Base-by-base conservation (phyloP, 2,329 filamentous ascomycete genomes). In the Alternaria hordeiaustralica region DNA sequence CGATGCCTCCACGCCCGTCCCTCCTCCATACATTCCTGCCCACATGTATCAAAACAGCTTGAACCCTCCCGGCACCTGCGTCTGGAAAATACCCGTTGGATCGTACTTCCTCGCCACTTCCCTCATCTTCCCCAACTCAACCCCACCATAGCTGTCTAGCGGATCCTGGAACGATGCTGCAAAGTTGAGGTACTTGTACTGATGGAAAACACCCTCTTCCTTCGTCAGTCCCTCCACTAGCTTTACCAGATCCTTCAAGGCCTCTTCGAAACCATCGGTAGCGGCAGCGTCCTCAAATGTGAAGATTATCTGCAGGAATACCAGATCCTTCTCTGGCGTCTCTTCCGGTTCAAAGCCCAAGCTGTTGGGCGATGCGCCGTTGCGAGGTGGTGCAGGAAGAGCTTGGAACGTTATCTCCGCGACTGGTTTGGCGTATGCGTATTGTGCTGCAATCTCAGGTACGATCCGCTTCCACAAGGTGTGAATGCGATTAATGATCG, bases 131-230 rank as follows among this genome's bases (percentile, higher is more conserved):
- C 23, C 30, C 8, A 68, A 25, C 10, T 63, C 59, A 12, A 61
- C 60, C 6, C 46, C 25, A 5, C 74, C 74, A 65, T 75, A 74
- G 33, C 62, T 64, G 12, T 11, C 55, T 8, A 72, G 41, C 6
- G 78, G 78, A 50, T 79, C 72, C 63, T 82, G 80, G 63, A 73
- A 80, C 12, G 59, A 57, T 3, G 71, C 76, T 9, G 79, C 79
- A 60, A 80, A 81, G 61, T 79, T 81, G 30, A 77, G 55, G 51
- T 79, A 77, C 49, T 65, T 65, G 47, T 55, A 67, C 1, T 28
- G 60, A 36, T 67, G 65, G 21, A 65, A 53, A 1, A 74, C 62
- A 3, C 65, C 70, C 49, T 72, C 68, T 12, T 64, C 58, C 41
- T 68, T 64, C 1, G 72, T 67, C 2, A 71, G 43, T 0, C 66